A percentile compares a stretch with the other conserved stretches of the same genome.
These are phyloP conservation scores for Tetracentron sinense DNA, from an alignment of 164 flowering plant species.

Conservation along the genomic window DNA sequence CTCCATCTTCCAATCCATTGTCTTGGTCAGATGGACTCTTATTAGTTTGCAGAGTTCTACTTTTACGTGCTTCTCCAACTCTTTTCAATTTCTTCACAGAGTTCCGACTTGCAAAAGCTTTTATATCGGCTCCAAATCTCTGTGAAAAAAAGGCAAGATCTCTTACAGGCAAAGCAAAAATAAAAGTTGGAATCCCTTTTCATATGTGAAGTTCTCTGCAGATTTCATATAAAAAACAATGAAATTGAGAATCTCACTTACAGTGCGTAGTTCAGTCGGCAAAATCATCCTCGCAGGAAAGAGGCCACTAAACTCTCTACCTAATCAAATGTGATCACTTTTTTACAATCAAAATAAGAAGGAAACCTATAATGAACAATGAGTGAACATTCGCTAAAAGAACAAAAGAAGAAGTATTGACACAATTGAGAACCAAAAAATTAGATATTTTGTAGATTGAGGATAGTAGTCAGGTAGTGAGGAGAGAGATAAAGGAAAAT, in stretches of 20 bases:
- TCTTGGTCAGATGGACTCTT: slow-evolving; percentile 16
- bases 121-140: slow-evolving; percentile 25
- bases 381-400: background rate
- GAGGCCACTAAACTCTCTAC: slow-evolving; percentile 22
- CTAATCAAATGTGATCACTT: slow-evolving; percentile 18
- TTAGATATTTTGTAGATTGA: too few relatives aligned
- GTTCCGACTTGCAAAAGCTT: slow-evolving; percentile 39
- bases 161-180: background rate
- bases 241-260: slow-evolving; percentile 6
- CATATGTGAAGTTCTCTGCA: background rate
- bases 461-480: too few relatives aligned
- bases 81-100: slow-evolving; percentile 35
- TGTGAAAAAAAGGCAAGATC: slow-evolving; percentile 15
- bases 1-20: slow-evolving; percentile 9
- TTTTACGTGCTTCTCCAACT: slow-evolving; percentile 20
- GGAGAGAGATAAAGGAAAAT: too few relatives aligned
- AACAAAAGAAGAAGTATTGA: too few relatives aligned
- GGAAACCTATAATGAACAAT: background rate
- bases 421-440: background rate
- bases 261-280: slow-evolving; percentile 17
- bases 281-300: slow-evolving; percentile 10
- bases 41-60: slow-evolving; percentile 10
- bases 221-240: too few relatives aligned
- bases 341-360: background rate
- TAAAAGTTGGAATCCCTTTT: slow-evolving; percentile 7